phyloP scores from a whole-genome alignment of 352 stramenopile genomes.

The Thalassiosira hispida region DNA sequence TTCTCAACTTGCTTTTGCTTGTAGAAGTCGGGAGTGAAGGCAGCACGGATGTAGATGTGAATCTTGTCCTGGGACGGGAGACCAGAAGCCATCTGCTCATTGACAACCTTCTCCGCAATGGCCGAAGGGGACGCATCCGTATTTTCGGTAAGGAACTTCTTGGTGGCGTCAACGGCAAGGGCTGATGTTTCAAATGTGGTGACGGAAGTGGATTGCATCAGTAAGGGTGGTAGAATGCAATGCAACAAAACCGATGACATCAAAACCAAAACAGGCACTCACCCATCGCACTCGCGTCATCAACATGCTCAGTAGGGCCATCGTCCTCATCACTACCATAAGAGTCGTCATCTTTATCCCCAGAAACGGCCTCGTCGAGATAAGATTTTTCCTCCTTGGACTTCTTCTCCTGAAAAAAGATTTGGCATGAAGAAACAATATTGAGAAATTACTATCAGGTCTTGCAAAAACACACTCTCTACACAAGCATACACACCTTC shows the following conservation, averaged over 20 bases:
- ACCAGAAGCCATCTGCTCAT: conserved; percentile 90
- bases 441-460: background rate
- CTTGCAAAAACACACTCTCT: background rate
- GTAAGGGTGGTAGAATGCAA: background rate
- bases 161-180: conserved; percentile 76
- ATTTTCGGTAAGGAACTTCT: conserved; percentile 77
- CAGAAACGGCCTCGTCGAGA: conserved; percentile 34
- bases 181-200: conserved; percentile 18
- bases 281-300: conserved; percentile 81
- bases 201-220: background rate
- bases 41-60: conserved; percentile 92
- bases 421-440: background rate
- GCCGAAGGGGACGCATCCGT: conserved; percentile 60
- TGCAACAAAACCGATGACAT: background rate
- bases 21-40: conserved; percentile 89
- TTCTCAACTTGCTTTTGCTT: conserved; percentile 90
- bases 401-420: conserved; percentile 63
- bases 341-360: conserved; percentile 64
- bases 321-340: conserved; percentile 63
- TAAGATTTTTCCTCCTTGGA: conserved; percentile 72
- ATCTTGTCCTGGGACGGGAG: conserved; percentile 93
- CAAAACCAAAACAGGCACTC: conserved; percentile 34
- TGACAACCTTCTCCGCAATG: conserved; percentile 89
- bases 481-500: conserved; percentile 45
- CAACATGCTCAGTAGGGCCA: conserved; percentile 62